These are phyloP conservation scores for Penicillium macrosclerotiorum DNA, from an alignment of 495 filamentous ascomycete genomes.

Conservation along the genomic window DNA sequence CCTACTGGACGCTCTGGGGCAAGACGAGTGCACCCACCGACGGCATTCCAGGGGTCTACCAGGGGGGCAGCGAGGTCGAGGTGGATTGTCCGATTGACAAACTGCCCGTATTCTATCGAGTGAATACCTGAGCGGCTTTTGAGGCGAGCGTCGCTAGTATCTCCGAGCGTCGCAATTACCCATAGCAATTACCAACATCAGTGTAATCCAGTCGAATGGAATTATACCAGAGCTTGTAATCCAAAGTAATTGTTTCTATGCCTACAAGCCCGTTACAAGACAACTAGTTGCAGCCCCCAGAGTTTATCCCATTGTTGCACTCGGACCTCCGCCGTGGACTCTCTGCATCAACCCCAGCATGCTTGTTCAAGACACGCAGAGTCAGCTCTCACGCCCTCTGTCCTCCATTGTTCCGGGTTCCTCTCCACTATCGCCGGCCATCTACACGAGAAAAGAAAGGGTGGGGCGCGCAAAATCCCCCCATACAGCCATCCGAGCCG, in stretches of 20 bases:
- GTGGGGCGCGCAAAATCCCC: not conserved
- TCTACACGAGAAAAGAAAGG: not conserved
- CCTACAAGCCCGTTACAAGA: conserved; percentile 8
- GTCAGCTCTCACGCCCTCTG: not conserved
- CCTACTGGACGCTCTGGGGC: conserved; percentile 41
- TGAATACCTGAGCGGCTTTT: not conserved
- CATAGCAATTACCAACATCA: not conserved
- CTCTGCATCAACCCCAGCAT: conserved; percentile 5
- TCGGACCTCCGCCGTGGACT: conserved; percentile 1
- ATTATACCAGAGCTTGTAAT: conserved; percentile 3
- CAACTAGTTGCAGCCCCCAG: conserved; percentile 4
- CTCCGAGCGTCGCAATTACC: not conserved
- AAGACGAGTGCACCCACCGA: conserved; percentile 9
- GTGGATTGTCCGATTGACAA: conserved; percentile 47
- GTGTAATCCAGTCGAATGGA: not conserved
- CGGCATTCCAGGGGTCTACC: conserved; percentile 12
- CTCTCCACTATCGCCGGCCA: too few species aligned
- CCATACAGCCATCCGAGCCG: conserved; percentile 4
- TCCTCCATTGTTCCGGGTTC: too few species aligned
- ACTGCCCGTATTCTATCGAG: conserved; percentile 48
- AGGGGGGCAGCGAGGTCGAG: conserved; percentile 37
- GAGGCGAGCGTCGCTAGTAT: too few species aligned
- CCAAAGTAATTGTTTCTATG: conserved; percentile 2
- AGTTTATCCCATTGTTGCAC: conserved; percentile 7
- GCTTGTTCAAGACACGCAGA: conserved; percentile 1